Base-by-base conservation (phyloP, 2,329 filamentous ascomycete genomes). In the Penicillium sp. region DNA sequence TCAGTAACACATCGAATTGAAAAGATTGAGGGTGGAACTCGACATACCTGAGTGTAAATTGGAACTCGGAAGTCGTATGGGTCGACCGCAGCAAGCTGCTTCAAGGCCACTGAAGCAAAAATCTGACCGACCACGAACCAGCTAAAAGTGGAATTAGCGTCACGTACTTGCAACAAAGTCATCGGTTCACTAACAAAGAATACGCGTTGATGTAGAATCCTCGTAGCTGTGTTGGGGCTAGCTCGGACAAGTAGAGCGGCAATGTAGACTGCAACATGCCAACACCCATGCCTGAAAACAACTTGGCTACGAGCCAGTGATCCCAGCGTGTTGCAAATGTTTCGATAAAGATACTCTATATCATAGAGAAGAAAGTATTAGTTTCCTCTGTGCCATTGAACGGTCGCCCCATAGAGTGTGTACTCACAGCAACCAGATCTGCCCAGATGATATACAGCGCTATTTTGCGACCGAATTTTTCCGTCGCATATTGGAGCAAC, bases 91-190 rank as follows among this genome's bases (percentile, higher is more conserved):
- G 71, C 72, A 2, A 81, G 66, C 2, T 64, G 56, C 24, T 79
- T 71, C 3, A 81, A 66, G 1, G 78, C 78, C 0, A 81, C 69
- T 4, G 74, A 76, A 2, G 76, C 78, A 39, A 77, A 77, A 36
- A 81, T 74, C n/a, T 73, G 70, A 1, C 79, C 79, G 0, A 80
- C 33, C 1, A 75, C 74, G 61, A 76, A 81, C 79, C 79, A 82
- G 50, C 69, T 72, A 43, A 3, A 49, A 7, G 10, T 2, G 13
- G 3, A 35, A 16, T 50, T 13, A 50, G 46, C n/a, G 18, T 50
- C 16, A 11, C 36, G 3, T 7, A 36, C 6, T 16, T 6, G 6
- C 31, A n/a, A 3, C 9, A 36, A 31, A 19, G 24, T 1, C 3
- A 36, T 9, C 1, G 7, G 66, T 50, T 1, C 2, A 39, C 71